These are phyloP conservation scores for Medicago lupulina DNA, from an alignment of 306 rosid species.

Conservation along the genomic window DNA sequence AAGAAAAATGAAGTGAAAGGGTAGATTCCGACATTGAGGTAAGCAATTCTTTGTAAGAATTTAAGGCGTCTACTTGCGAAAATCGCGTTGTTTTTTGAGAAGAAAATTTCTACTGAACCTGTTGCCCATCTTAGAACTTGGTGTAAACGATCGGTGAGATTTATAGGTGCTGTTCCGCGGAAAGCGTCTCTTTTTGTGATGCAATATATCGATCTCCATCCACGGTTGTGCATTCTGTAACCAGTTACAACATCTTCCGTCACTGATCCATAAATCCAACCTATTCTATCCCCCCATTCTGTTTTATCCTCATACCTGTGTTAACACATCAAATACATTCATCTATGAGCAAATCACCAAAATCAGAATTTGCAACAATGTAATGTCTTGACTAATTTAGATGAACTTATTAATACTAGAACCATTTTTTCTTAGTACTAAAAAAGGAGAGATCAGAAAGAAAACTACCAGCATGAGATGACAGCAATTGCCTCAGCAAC, in stretches of 20 bases:
- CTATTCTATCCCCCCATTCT: conserved; percentile 86
- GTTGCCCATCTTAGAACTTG: conserved; percentile 93
- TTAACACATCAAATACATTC: background rate
- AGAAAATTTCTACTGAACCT: conserved; percentile 87
- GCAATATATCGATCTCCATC: conserved; percentile 88
- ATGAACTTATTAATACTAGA: too few species aligned
- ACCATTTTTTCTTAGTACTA: background rate
- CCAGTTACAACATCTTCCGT: conserved; percentile 91
- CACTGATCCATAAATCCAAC: conserved; percentile 92
- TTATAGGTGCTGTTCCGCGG: conserved; percentile 85
- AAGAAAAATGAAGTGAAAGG: conserved; percentile 85
- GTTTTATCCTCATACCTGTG: conserved; percentile 84
- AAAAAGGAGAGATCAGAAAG: background rate
- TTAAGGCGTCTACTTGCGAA: conserved; percentile 78
- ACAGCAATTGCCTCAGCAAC: conserved; percentile 90
- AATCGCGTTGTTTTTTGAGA: conserved; percentile 79
- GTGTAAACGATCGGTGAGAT: conserved; percentile 82
- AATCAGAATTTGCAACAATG: too few species aligned
- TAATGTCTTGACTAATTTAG: too few species aligned
- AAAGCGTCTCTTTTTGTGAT: conserved; percentile 84
- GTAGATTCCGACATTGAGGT: conserved; percentile 77
- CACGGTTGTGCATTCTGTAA: conserved; percentile 92
- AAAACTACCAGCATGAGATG: conserved; percentile 77
- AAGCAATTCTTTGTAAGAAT: conserved; percentile 76
- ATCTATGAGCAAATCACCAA: background rate